phyloP scores from a whole-genome alignment of 139 green algal genomes.

The Marvania coccoides region DNA sequence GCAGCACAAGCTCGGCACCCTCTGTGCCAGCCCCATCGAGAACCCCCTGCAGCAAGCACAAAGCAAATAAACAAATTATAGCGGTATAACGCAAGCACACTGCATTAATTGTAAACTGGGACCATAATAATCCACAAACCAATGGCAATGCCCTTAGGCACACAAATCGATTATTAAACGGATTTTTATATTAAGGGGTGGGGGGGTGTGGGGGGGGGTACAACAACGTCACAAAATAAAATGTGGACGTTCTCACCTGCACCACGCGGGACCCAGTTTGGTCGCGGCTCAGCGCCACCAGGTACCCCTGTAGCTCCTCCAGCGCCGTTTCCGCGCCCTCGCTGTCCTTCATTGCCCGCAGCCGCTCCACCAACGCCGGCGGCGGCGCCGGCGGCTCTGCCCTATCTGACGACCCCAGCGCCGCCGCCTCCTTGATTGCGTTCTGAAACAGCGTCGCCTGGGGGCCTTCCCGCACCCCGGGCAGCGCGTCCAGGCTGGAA shows the following conservation, averaged over 20 bases:
- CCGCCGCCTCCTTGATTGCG: neutral
- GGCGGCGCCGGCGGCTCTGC: neutral
- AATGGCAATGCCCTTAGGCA: too few relatives aligned
- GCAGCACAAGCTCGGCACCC: slow-evolving; percentile 35
- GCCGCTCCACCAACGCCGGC: slow-evolving; percentile 32
- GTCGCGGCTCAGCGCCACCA: slow-evolving; percentile 76
- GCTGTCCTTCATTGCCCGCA: too few relatives aligned
- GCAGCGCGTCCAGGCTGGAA: neutral
- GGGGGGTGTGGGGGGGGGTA: too few relatives aligned
- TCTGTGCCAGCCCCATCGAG: slow-evolving; percentile 31
- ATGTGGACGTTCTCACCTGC: slow-evolving; percentile 85
- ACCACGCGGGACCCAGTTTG: slow-evolving; percentile 89
- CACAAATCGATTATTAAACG: too few relatives aligned
- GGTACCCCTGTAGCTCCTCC: slow-evolving; percentile 61
- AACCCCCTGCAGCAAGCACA: slow-evolving; percentile 22
- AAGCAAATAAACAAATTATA: too few relatives aligned
- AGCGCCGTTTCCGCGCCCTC: too few relatives aligned
- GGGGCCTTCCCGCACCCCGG: neutral
- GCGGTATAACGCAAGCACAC: too few relatives aligned
- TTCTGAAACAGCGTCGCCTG: slow-evolving; percentile 9
- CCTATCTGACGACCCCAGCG: neutral
- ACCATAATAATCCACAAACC: too few relatives aligned
- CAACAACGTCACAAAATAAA: too few relatives aligned
- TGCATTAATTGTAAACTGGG: too few relatives aligned
- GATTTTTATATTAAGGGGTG: too few relatives aligned